These are phyloP conservation scores for Mycena vitilis DNA, from an alignment of 768 basidiomycete genomes.

Conservation along the genomic window DNA sequence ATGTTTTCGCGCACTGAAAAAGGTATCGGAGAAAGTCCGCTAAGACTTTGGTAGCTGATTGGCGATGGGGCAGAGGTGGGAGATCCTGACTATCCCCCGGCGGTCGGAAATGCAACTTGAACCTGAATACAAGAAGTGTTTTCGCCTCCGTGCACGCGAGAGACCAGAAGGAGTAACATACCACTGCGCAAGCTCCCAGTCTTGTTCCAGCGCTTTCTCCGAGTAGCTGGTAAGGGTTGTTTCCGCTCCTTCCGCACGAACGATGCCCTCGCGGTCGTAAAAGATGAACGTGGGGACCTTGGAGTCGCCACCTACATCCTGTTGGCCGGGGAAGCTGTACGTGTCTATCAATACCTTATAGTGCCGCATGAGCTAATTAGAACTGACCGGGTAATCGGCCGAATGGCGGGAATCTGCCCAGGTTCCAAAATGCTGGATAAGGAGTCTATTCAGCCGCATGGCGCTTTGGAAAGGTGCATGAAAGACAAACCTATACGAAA, in stretches of 20 bases:
- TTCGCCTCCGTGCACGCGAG: too few species aligned
- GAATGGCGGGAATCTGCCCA: constrained; percentile 46
- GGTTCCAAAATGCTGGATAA: constrained; percentile 49
- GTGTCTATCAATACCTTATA: too few species aligned
- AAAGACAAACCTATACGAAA: constrained; percentile 33
- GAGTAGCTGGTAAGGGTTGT: constrained; percentile 9
- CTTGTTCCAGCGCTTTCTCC: constrained; percentile 20
- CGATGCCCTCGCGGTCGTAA: constrained; percentile 29
- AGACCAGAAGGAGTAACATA: neutral
- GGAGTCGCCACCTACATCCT: constrained; percentile 30
- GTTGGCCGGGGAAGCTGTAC: constrained; percentile 27
- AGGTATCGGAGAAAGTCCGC: constrained; percentile 62
- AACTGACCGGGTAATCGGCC: constrained; percentile 50
- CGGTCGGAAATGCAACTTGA: constrained; percentile 56
- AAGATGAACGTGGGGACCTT: constrained; percentile 36
- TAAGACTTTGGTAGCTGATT: constrained; percentile 56
- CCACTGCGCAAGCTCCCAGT: constrained; percentile 27
- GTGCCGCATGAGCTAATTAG: too few species aligned
- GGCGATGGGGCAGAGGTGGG: constrained; percentile 55
- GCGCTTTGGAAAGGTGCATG: neutral
- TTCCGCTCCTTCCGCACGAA: constrained; percentile 32
- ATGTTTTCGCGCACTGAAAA: constrained; percentile 50
- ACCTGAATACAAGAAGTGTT: constrained; percentile 41
- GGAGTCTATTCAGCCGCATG: neutral
- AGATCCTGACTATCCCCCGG: constrained; percentile 43